Base-by-base conservation (phyloP, 2,329 filamentous ascomycete species). In the Ophiostoma australiae region DNA sequence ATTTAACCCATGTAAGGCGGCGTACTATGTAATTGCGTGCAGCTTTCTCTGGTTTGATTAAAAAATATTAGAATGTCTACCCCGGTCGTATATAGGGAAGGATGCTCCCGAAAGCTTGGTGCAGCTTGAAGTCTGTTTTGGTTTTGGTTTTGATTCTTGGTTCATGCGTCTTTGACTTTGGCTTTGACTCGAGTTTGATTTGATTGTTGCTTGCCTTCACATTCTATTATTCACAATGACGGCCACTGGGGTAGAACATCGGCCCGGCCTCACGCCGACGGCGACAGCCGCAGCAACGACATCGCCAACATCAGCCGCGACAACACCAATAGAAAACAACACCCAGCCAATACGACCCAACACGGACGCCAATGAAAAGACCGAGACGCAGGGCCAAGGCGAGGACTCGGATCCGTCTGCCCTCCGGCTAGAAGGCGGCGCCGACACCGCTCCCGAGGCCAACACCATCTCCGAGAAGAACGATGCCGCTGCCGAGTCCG, bases 51-150 rank as follows among this genome's bases (percentile, higher is more conserved):
- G 10, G 23, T 58, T 58, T 58, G n/a, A 58, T 58, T 58, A 58
- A 27, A 23, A 55, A 52, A 15, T 52, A 23, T 58, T 27, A 15
- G n/a, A 11, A 11, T 4, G 4, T n/a, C 15, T n/a, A n/a, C 44
- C 6, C 13, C 27, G 27, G 27, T n/a, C n/a, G 48, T 31, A 31
- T 27, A 27, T 58, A 58, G 52, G 52, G 52, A 58, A 58, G n/a
- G 52, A 58, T 58, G 52, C 52, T 58, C 52, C 52, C 52, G 52
- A 8, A 58, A 23, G 52, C 52, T 58, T 58, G n/a, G 52, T 58
- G 3, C 27, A 48, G 17, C 17, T 48, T 6, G 4, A 48, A n/a
- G 17, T 48, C 20, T 48, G 17, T 6, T 48, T 48, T 48, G 15
- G 1, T 15, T 41, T 13, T 44, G 13, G 4, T 44, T 20, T 48